Percentiles rank a stretch among this genome's conserved stretches.
phyloP scores from a whole-genome alignment of 1,284 basidiomycete species.

The Austroboletus niveus region DNA sequence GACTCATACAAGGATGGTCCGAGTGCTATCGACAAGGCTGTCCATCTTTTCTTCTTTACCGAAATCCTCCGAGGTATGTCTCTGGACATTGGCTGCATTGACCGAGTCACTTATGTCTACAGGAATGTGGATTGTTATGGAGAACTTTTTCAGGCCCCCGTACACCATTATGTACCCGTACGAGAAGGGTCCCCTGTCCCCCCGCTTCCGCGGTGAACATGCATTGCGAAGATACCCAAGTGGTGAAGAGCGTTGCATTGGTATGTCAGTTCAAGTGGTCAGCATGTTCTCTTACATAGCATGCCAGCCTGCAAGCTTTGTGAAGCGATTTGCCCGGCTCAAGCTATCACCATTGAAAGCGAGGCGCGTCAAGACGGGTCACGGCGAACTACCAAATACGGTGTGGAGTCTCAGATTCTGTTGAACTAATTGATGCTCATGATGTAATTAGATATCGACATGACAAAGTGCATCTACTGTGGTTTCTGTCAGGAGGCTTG shows the following conservation, averaged over 20 bases:
- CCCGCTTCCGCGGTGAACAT: slow-evolving; percentile 98
- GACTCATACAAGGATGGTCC: slow-evolving; percentile 78
- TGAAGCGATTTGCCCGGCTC: slow-evolving; percentile 98
- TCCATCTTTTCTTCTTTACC: slow-evolving; percentile 97
- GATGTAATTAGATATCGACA: slow-evolving; percentile 79
- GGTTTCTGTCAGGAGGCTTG: slow-evolving; percentile 99
- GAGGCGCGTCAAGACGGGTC: slow-evolving; percentile 96
- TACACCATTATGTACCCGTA: slow-evolving; percentile 99
- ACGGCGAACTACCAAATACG: slow-evolving; percentile 96
- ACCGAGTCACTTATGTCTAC: slow-evolving; percentile 3
- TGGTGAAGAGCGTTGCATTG: slow-evolving; percentile 98
- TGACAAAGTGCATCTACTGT: slow-evolving; percentile 97
- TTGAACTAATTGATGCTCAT: neutral
- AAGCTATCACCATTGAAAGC: slow-evolving; percentile 99
- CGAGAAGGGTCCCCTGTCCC: slow-evolving; percentile 97
- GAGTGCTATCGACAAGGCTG: slow-evolving; percentile 92
- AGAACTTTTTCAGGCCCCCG: slow-evolving; percentile 96
- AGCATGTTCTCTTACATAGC: slow-evolving; percentile 11
- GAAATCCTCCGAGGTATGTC: slow-evolving; percentile 89
- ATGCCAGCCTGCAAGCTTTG: slow-evolving; percentile 93
- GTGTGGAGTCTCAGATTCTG: slow-evolving; percentile 38
- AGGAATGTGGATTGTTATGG: slow-evolving; percentile 99
- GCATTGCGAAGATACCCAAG: slow-evolving; percentile 97
- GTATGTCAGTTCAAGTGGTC: slow-evolving; percentile 43
- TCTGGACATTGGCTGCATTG: slow-evolving; percentile 19